Conservation (phyloP, 768 basidiomycete species). For the Sistotremastrum suecicum region DNA sequence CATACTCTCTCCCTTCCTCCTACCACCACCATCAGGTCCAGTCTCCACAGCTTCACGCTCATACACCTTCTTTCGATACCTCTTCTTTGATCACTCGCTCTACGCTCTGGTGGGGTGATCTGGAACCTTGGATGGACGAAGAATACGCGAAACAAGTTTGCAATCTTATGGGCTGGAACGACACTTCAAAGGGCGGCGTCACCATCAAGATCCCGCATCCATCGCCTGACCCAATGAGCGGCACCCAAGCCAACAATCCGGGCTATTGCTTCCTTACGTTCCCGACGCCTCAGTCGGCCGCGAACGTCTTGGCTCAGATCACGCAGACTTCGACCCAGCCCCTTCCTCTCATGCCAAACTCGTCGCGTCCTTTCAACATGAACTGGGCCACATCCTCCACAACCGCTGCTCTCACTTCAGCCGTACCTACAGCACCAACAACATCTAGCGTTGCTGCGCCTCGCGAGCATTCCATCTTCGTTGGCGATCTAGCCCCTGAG, state of each 20-base stretch:
- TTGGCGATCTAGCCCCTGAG: constrained; percentile 86
- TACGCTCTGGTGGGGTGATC: constrained; percentile 76
- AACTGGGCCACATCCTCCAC: constrained; percentile 50
- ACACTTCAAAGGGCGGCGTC: constrained; percentile 20
- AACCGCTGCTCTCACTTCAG: constrained; percentile 7
- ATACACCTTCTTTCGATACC: background rate
- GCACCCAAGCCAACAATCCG: constrained; percentile 66
- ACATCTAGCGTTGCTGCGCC: constrained; percentile 32
- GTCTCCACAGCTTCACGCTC: background rate
- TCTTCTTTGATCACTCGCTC: constrained; percentile 23
- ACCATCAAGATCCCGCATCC: constrained; percentile 59
- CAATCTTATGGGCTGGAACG: constrained; percentile 76
- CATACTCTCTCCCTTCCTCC: background rate
- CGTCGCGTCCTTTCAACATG: constrained; percentile 64
- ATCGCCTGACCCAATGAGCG: constrained; percentile 38
- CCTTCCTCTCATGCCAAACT: constrained; percentile 60
- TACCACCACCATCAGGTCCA: background rate
- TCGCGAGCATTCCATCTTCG: constrained; percentile 89
- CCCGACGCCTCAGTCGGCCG: constrained; percentile 53
- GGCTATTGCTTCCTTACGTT: constrained; percentile 86
- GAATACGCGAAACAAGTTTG: constrained; percentile 86
- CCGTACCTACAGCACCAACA: constrained; percentile 24
- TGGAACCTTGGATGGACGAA: constrained; percentile 97
- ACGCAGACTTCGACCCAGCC: constrained; percentile 22
- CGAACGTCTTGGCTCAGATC: constrained; percentile 57